Evolutionary conservation across 495 filamentous ascomycete species (phyloP), one percentile per base, ranked within the genome.

Genomic region (Penicillium arizonense): DNA sequence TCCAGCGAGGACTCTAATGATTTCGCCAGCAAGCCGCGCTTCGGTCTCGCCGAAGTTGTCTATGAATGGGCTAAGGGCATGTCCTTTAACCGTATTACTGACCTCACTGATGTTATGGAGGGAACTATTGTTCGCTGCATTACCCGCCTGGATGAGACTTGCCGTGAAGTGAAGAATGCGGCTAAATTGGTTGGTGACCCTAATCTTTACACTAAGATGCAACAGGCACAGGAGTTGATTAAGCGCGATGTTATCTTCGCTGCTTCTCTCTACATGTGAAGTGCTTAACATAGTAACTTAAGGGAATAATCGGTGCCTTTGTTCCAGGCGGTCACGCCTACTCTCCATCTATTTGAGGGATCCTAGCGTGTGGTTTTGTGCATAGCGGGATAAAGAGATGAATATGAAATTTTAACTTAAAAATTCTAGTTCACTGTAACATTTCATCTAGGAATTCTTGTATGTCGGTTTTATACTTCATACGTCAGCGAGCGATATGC

Each of bases 51-150:
- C 61, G 95, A 98, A 69, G 95, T 98, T 0, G 94, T 98, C 13
- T 96, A 97, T 66, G 94, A 98, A 72, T 98, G 94, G 94, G 95
- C 94, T 2, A 81, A 89, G 50, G 94, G 94, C 18, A 96, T 97
- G 91, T 88, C 89, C 28, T 98, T 98, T 80, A 96, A 91, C 69
- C 92, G 95, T 47, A 98, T 98, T 59, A 97, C 92, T 1, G 90
- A 96, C 53, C 75, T 98, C 48, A 98, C 94, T 24, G 94, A 98
- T 64, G 93, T 98, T 41, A 82, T 97, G 60, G 94, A 98, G 66
- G 94, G 94, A 0, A 96, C 92, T 0, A 96, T 98, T 70, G 95
- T 98, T 18, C 76, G 94, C 24, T 90, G 90, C 10, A 96, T 98
- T 51, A 92, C 89, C 20, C 76, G 94, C 30, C 74, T 98, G 41